Conservation (phyloP, 345 rosid genomes). For the Brassica rapa region DNA sequence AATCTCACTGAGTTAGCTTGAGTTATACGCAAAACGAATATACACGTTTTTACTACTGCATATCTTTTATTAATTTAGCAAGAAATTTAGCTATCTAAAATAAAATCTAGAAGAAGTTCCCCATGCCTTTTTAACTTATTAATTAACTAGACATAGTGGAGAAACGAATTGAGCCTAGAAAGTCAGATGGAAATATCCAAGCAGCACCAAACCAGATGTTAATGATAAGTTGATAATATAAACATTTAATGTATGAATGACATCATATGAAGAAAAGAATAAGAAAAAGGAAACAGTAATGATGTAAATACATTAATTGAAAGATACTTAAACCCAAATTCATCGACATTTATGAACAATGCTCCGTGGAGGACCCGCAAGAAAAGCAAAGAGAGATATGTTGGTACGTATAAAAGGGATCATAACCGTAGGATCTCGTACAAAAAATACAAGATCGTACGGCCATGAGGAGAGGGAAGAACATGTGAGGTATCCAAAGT, state of each 20-base stretch:
- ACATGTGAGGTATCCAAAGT: constrained; percentile 21
- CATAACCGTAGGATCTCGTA: constrained; percentile 36
- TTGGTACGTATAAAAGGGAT: constrained; percentile 19
- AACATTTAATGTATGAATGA: constrained; percentile 8
- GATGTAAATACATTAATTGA: constrained; percentile 25
- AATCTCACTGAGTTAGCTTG: background rate
- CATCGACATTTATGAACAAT: constrained; percentile 31
- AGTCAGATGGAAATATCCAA: constrained; percentile 28
- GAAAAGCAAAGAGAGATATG: constrained; percentile 15
- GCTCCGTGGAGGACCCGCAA: constrained; percentile 35
- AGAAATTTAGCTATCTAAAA: background rate
- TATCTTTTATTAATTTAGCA: background rate
- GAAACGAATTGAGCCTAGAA: background rate
- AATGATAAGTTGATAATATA: constrained; percentile 19
- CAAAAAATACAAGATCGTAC: constrained; percentile 29
- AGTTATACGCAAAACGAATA: background rate
- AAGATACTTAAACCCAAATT: constrained; percentile 37
- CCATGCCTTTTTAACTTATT: background rate
- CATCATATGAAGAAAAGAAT: constrained; percentile 16
- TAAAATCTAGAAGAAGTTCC: background rate
- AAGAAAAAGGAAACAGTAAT: background rate
- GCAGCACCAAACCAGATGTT: constrained; percentile 1
- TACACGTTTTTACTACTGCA: background rate
- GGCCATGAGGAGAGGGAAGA: constrained; percentile 7
- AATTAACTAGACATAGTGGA: constrained; percentile 3